Evolutionary conservation across 768 basidiomycete species (phyloP).

Genomic region (Pisolithus tinctorius): DNA sequence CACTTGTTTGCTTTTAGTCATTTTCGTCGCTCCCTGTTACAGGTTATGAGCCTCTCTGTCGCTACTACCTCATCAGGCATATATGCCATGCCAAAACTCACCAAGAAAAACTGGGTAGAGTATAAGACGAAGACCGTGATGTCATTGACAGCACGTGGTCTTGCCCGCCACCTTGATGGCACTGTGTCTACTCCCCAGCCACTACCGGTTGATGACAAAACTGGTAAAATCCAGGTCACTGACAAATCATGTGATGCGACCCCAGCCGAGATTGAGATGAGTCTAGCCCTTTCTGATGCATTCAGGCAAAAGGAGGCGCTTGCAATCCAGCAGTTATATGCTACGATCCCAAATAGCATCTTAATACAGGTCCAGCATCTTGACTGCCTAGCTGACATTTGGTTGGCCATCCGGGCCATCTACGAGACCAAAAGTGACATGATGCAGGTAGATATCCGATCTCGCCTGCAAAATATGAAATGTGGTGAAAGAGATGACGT

Average conservation of each 20-base stretch:
- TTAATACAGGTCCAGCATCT: not conserved
- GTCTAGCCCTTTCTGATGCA: not conserved
- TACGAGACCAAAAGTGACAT: conserved; percentile 4
- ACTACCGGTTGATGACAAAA: too few relatives aligned
- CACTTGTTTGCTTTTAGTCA: not conserved
- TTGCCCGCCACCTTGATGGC: too few relatives aligned
- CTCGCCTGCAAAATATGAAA: conserved; percentile 3
- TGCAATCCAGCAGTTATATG: conserved; percentile 5
- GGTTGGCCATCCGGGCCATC: not conserved
- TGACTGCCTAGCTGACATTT: not conserved
- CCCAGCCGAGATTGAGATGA: not conserved
- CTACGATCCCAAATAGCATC: not conserved
- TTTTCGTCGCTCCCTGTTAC: not conserved
- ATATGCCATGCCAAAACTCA: too few relatives aligned
- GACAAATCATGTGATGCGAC: not conserved
- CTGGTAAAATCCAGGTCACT: too few relatives aligned
- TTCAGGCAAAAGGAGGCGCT: conserved; percentile 1
- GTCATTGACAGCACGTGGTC: too few relatives aligned
- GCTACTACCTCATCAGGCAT: too few relatives aligned
- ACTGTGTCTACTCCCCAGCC: too few relatives aligned
- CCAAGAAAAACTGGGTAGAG: too few relatives aligned
- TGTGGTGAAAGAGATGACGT: conserved; percentile 2
- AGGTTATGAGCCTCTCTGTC: not conserved
- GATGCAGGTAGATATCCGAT: not conserved
- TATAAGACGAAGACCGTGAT: too few relatives aligned